Conservation (phyloP, 2,329 filamentous ascomycete genomes). For the Ambrosiella cleistominuta region DNA sequence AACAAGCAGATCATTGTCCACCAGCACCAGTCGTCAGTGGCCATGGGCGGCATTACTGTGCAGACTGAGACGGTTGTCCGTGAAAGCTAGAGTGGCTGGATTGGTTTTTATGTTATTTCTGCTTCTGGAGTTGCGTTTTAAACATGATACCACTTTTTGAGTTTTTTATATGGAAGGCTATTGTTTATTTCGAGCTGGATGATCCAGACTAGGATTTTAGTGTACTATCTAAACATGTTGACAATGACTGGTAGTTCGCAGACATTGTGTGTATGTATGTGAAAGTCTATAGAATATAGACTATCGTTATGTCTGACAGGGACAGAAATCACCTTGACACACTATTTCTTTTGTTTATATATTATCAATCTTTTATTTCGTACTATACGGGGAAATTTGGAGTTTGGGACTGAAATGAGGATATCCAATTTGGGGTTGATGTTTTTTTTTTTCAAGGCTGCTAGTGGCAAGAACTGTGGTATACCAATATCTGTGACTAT, state of each 20-base stretch:
- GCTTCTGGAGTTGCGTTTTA: conserved; percentile 1
- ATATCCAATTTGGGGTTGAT: not conserved
- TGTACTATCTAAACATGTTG: no score
- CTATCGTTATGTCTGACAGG: not conserved
- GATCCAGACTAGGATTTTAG: no score
- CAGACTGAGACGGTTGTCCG: conserved; percentile 7
- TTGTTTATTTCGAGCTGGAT: not conserved
- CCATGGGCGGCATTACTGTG: conserved; percentile 9
- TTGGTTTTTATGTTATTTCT: not conserved
- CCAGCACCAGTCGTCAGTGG: conserved; percentile 2
- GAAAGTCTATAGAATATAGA: not conserved
- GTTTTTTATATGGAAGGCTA: not conserved
- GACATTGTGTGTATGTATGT: not conserved
- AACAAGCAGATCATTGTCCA: not conserved
- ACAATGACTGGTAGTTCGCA: no score
- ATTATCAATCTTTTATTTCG: not conserved
- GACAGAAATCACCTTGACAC: not conserved
- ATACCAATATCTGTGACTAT: not conserved
- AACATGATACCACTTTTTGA: not conserved
- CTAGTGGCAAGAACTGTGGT: not conserved
- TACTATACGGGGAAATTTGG: not conserved
- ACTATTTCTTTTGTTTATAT: not conserved
- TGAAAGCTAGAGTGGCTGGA: not conserved
- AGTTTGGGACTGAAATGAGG: not conserved
- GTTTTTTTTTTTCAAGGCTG: not conserved